Percentiles rank a stretch among this genome's conserved stretches.
Evolutionary conservation across 2,329 filamentous ascomycete species (phyloP).

Genomic region (Curvularia eragrostidis): DNA sequence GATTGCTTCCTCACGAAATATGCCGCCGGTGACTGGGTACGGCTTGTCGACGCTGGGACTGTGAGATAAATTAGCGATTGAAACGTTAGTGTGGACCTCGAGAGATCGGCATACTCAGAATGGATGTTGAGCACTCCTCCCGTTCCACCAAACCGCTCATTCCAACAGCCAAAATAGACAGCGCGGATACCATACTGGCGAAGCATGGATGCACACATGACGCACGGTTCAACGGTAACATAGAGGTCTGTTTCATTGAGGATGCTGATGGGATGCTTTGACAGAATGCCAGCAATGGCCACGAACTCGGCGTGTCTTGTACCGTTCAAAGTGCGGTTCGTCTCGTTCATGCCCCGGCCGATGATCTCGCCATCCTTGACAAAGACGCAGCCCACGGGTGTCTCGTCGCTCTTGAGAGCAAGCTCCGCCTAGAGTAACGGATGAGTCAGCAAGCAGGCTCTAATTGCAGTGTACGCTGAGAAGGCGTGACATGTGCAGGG

Average conservation of each 20-base stretch:
- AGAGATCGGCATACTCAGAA: slow-evolving; percentile 58
- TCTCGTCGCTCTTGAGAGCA: slow-evolving; percentile 83
- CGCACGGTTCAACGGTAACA: slow-evolving; percentile 96
- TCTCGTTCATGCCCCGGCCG: slow-evolving; percentile 94
- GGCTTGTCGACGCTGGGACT: slow-evolving; percentile 74
- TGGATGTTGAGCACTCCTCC: slow-evolving; percentile 92
- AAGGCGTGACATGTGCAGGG: slow-evolving; percentile 10
- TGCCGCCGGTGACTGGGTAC: slow-evolving; percentile 83
- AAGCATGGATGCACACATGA: slow-evolving; percentile 96
- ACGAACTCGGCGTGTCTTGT: slow-evolving; percentile 96
- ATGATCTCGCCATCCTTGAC: slow-evolving; percentile 81
- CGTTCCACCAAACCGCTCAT: slow-evolving; percentile 96
- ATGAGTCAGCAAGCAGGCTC: slow-evolving; percentile 29
- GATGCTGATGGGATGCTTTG: slow-evolving; percentile 69
- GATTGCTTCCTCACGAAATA: slow-evolving; percentile 91
- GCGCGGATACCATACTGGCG: slow-evolving; percentile 85
- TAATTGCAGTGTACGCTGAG: background rate
- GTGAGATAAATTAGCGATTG: slow-evolving; percentile 34
- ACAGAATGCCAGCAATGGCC: slow-evolving; percentile 73
- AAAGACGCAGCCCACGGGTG: slow-evolving; percentile 94
- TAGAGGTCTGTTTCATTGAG: slow-evolving; percentile 82
- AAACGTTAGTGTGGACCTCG: background rate
- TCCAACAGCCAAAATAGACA: slow-evolving; percentile 94
- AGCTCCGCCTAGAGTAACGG: slow-evolving; percentile 71
- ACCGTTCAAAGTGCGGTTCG: slow-evolving; percentile 66